phyloP scores from a whole-genome alignment of 768 basidiomycete species.

The Collybia sordida region DNA sequence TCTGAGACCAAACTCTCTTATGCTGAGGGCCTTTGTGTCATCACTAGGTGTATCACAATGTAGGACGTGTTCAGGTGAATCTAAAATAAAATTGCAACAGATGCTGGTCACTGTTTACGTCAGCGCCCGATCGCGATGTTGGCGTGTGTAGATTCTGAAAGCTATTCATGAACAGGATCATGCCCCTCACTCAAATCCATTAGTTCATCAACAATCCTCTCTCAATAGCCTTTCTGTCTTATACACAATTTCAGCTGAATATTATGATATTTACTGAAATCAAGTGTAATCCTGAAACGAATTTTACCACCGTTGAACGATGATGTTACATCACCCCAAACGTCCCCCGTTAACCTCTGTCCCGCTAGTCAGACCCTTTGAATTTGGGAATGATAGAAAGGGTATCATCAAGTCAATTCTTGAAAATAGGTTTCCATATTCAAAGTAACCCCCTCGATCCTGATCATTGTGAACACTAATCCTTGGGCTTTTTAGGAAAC shows the following conservation, averaged over 20 bases:
- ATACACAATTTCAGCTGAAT: not conserved
- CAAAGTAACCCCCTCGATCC: constrained; percentile 23
- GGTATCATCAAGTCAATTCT: constrained; percentile 17
- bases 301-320: not conserved
- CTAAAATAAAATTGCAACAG: no score
- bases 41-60: no score
- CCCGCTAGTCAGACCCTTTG: not conserved
- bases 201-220: no score
- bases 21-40: no score
- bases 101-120: no score
- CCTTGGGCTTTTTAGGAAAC: constrained; percentile 22
- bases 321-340: constrained; percentile 5
- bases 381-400: constrained; percentile 10
- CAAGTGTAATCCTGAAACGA: not conserved
- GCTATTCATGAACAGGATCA: no score
- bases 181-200: no score
- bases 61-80: no score
- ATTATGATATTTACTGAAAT: constrained; percentile 10
- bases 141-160: no score
- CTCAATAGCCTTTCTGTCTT: no score
- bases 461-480: not conserved
- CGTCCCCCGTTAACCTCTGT: constrained; percentile 1
- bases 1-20: no score
- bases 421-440: constrained; percentile 35
- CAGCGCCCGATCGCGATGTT: no score